These are phyloP conservation scores for Metarhizium guizhouense DNA, from an alignment of 2,329 filamentous ascomycete genomes.

Conservation along the genomic window DNA sequence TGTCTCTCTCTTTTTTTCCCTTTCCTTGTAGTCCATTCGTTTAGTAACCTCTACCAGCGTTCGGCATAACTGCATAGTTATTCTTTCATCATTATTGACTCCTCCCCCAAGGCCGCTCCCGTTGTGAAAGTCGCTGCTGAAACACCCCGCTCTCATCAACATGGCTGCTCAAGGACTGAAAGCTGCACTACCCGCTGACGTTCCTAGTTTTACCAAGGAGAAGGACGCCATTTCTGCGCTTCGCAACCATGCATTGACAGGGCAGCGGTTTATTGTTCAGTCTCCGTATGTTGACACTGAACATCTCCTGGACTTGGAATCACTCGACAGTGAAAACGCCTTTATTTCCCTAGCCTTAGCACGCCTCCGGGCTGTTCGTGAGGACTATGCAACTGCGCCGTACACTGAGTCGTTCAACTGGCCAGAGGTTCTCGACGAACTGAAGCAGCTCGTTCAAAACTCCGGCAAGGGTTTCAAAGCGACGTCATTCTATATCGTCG, in stretches of 20 bases:
- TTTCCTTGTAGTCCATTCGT: not conserved
- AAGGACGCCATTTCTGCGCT: slow-evolving; percentile 16
- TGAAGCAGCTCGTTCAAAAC: slow-evolving; percentile 41
- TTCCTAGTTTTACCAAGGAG: slow-evolving; percentile 16
- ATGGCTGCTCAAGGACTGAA: slow-evolving; percentile 21
- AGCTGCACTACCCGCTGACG: slow-evolving; percentile 13
- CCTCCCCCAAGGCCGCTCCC: not conserved
- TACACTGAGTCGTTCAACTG: slow-evolving; percentile 77
- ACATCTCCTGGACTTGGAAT: slow-evolving; percentile 65
- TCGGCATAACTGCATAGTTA: not conserved
- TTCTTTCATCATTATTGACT: not conserved
- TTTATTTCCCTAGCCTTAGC: slow-evolving; percentile 66
- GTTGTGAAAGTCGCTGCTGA: not conserved
- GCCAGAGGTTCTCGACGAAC: slow-evolving; percentile 47
- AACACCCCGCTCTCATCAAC: slow-evolving; percentile 1
- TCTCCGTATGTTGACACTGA: slow-evolving; percentile 66
- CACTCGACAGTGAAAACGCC: slow-evolving; percentile 54
- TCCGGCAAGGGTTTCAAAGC: slow-evolving; percentile 46
- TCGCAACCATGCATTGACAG: slow-evolving; percentile 12
- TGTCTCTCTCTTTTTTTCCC: not conserved
- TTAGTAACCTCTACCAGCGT: not conserved
- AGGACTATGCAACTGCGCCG: slow-evolving; percentile 67
- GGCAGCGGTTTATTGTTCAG: slow-evolving; percentile 41
- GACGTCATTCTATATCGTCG: slow-evolving; percentile 71
- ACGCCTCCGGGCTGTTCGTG: slow-evolving; percentile 49